These are phyloP conservation scores for Tilletia setariae DNA, from an alignment of 1,284 basidiomycete genomes.

Conservation along the genomic window DNA sequence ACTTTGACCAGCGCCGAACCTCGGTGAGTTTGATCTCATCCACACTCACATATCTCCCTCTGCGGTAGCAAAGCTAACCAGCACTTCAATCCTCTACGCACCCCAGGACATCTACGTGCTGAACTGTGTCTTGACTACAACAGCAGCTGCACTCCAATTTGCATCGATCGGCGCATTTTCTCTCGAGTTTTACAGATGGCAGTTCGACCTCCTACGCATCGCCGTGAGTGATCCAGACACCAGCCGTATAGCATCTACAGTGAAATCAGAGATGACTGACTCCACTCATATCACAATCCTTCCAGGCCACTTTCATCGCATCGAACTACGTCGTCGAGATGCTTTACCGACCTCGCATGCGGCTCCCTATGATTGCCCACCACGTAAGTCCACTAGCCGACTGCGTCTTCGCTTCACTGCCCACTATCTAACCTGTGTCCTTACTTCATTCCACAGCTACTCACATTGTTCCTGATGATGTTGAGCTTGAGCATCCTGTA, in stretches of 20 bases:
- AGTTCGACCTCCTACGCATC: slow-evolving; percentile 1
- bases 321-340: slow-evolving; percentile 34
- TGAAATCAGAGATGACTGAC: slow-evolving; percentile 6
- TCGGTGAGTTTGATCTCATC: background rate
- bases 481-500: slow-evolving; percentile 23
- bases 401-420: background rate
- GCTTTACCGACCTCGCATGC: slow-evolving; percentile 30
- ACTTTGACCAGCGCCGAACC: slow-evolving; percentile 9
- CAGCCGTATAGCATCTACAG: too few relatives aligned
- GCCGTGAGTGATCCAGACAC: background rate
- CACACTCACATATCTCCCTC: too few relatives aligned
- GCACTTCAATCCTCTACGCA: too few relatives aligned
- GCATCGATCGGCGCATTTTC: slow-evolving; percentile 1
- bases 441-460: background rate
- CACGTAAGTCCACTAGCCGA: slow-evolving; percentile 17
- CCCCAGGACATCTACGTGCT: slow-evolving; percentile 6
- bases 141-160: background rate
- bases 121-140: slow-evolving; percentile 10
- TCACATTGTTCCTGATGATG: slow-evolving; percentile 30
- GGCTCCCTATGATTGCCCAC: slow-evolving; percentile 29
- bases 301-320: slow-evolving; percentile 20
- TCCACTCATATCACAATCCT: too few relatives aligned
- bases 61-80: too few relatives aligned
- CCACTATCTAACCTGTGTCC: background rate
- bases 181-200: slow-evolving; percentile 1